Percentiles rank a stretch among this genome's conserved stretches.
Evolutionary conservation across 768 basidiomycete species (phyloP).

Genomic region (Pleurotus giganteus): DNA sequence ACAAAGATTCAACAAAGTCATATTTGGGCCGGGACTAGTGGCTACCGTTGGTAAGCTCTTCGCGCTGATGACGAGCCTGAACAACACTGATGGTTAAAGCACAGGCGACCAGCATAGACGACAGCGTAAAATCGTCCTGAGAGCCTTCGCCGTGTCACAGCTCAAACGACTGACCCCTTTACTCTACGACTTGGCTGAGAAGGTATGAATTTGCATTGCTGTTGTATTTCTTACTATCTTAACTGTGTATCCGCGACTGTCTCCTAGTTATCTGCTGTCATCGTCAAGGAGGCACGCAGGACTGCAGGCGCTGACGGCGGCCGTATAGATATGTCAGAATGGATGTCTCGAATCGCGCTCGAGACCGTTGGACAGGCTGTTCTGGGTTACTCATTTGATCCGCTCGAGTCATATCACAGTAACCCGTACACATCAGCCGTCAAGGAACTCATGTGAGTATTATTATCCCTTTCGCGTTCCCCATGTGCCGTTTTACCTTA

Average conservation of each 20-base stretch:
- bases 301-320: conserved; percentile 13
- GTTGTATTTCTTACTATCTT: not conserved
- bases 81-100: not conserved
- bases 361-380: conserved; percentile 43
- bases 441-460: conserved; percentile 41
- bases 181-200: conserved; percentile 43
- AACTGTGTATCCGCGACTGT: not conserved
- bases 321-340: conserved; percentile 44
- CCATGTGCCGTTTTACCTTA: not conserved
- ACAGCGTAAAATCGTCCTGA: conserved; percentile 47
- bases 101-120: conserved; percentile 42
- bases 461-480: not conserved
- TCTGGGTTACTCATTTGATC: conserved; percentile 46
- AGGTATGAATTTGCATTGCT: conserved; percentile 27
- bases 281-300: conserved; percentile 15
- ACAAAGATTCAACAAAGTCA: conserved; percentile 38
- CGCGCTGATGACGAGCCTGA: not conserved
- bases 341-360: conserved; percentile 43
- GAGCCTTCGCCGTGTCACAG: conserved; percentile 45
- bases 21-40: conserved; percentile 48
- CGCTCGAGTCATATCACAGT: conserved; percentile 37
- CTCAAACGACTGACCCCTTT: conserved; percentile 42
- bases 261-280: conserved; percentile 27
- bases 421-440: conserved; percentile 45
- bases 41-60: conserved; percentile 31